Conservation (phyloP, 148 eudicot genomes). For the Heliosperma pusillum region DNA sequence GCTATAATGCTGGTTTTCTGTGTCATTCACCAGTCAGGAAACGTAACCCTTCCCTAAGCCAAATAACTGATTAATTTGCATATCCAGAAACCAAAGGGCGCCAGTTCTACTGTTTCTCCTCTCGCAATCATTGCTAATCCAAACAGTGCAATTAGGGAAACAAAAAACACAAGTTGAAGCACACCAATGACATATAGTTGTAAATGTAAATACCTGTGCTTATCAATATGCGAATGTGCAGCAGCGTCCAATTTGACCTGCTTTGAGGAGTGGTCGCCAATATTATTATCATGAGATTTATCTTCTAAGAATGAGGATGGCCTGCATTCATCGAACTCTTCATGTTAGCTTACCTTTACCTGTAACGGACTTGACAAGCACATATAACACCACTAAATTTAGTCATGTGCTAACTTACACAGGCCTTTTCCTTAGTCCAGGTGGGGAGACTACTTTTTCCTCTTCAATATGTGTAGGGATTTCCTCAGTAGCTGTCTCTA, state of each 20-base stretch:
- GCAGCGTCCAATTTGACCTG: constrained; percentile 70
- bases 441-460: constrained; percentile 38
- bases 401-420: constrained; percentile 46
- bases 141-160: not conserved
- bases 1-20: too few relatives aligned
- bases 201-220: constrained; percentile 57
- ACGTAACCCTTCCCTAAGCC: not conserved
- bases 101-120: not conserved
- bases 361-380: not conserved
- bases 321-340: constrained; percentile 30
- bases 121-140: not conserved
- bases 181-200: not conserved
- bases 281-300: constrained; percentile 35
- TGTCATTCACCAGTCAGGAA: not conserved
- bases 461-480: constrained; percentile 37
- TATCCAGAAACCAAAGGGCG: not conserved
- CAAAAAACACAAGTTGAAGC: not conserved
- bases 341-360: constrained; percentile 7
- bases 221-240: constrained; percentile 61
- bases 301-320: constrained; percentile 40
- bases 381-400: not conserved
- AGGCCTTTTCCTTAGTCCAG: constrained; percentile 73
- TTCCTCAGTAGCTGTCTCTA: constrained; percentile 37
- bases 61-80: not conserved
- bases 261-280: constrained; percentile 38